Evolutionary conservation across 2,329 filamentous ascomycete genomes (phyloP).

Genomic region (Ceratocystis smalleyi): DNA sequence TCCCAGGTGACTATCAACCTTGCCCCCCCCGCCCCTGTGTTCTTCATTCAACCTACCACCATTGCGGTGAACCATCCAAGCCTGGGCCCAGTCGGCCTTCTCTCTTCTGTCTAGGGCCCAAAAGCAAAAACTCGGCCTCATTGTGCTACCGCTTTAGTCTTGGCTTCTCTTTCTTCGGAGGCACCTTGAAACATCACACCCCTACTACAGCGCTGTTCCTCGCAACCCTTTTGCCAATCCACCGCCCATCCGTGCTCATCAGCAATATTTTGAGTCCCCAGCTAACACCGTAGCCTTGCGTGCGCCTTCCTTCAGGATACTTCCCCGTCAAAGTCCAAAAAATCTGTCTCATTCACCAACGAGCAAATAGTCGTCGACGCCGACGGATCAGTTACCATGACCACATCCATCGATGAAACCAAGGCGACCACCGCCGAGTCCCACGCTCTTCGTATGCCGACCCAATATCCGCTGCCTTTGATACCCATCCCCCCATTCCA

Average conservation of each 20-base stretch:
- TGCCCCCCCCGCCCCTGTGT: neutral
- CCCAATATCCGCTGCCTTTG: conserved; percentile 18
- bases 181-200: neutral
- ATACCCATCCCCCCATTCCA: neutral
- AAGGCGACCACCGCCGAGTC: conserved; percentile 64
- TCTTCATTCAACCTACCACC: no score
- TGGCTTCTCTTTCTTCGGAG: neutral
- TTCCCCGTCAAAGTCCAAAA: conserved; percentile 49
- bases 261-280: neutral
- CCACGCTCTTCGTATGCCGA: conserved; percentile 55
- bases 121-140: neutral
- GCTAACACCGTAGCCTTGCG: conserved; percentile 5
- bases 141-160: neutral
- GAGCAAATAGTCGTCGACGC: conserved; percentile 75
- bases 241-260: no score
- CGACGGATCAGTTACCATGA: conserved; percentile 70
- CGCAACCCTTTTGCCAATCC: no score
- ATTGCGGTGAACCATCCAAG: no score
- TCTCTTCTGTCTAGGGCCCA: neutral
- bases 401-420: conserved; percentile 51
- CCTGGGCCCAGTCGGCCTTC: no score
- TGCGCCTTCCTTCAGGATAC: conserved; percentile 6
- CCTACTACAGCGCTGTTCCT: no score
- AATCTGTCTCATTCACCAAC: conserved; percentile 87
- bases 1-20: conserved; percentile 9